phyloP scores from a whole-genome alignment of 345 rosid genomes.

The Bretschneidera sinensis region DNA sequence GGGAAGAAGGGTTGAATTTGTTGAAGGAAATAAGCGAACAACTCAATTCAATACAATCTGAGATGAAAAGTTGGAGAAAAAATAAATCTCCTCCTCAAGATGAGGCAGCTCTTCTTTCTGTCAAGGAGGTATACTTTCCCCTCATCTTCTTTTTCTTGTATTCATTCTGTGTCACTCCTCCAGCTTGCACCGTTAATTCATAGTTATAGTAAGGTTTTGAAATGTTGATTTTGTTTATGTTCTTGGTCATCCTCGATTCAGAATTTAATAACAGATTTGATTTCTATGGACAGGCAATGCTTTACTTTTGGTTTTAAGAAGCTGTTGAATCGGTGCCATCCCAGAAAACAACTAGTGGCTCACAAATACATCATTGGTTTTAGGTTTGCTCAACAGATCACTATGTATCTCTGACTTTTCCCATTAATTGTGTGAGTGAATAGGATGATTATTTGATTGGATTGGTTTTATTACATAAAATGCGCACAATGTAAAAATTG shows the following conservation, averaged over 20 bases:
- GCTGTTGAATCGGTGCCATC: not conserved
- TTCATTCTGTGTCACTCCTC: no score
- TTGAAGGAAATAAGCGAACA: constrained; percentile 63
- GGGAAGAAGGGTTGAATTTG: constrained; percentile 45
- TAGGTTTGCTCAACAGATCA: not conserved
- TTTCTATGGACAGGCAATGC: constrained; percentile 62
- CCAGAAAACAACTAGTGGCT: not conserved
- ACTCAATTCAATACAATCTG: constrained; percentile 54
- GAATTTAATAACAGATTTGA: constrained; percentile 2
- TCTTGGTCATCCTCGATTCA: constrained; percentile 3
- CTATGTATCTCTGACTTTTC: not conserved
- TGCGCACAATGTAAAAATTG: not conserved
- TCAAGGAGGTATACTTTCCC: constrained; percentile 39
- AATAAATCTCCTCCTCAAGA: constrained; percentile 26
- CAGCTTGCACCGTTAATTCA: not conserved
- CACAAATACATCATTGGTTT: not conserved
- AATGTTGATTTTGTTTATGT: not conserved
- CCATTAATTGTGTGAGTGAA: no score
- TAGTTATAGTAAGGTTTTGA: not conserved
- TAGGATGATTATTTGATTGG: not conserved
- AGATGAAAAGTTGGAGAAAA: constrained; percentile 42
- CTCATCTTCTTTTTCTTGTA: not conserved
- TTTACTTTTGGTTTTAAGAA: constrained; percentile 70
- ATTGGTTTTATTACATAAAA: not conserved
- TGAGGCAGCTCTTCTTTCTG: constrained; percentile 25